A percentile compares a stretch with the other conserved stretches of the same genome.
phyloP scores from a whole-genome alignment of 805 yeast species.

The Hanseniaspora vineae region DNA sequence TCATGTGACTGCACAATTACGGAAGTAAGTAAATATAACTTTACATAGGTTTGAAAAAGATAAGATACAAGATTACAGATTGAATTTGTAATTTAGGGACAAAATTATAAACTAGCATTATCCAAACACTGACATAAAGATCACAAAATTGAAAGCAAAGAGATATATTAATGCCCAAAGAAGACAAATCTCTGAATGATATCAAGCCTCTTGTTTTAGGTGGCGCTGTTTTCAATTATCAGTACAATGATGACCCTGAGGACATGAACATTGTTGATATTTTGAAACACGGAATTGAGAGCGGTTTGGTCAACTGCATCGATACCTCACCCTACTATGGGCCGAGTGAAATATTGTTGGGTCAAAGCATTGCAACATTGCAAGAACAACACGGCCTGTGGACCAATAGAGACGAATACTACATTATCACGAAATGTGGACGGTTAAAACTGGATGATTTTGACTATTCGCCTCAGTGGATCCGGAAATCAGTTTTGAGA shows the following conservation, averaged over 20 bases:
- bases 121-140: too few species aligned
- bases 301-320: conserved; percentile 55
- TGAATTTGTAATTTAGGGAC: too few species aligned
- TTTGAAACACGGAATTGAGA: conserved; percentile 42
- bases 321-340: conserved; percentile 95
- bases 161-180: too few species aligned
- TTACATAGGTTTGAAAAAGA: too few species aligned
- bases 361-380: conserved; percentile 39
- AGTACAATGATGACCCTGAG: conserved; percentile 61
- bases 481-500: conserved; percentile 50
- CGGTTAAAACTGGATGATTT: conserved; percentile 55
- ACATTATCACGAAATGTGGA: conserved; percentile 79
- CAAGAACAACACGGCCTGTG: conserved; percentile 3
- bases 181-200: neutral
- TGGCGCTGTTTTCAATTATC: conserved; percentile 78
- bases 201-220: conserved; percentile 52
- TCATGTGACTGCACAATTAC: too few species aligned
- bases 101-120: too few species aligned
- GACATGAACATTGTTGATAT: conserved; percentile 45
- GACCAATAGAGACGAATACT: conserved; percentile 11
- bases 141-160: too few species aligned
- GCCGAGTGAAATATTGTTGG: conserved; percentile 65
- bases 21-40: too few species aligned
- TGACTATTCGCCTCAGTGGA: conserved; percentile 53
- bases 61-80: too few species aligned